These are phyloP conservation scores for Suillus ampliporus DNA, from an alignment of 768 basidiomycete species.

Conservation along the genomic window DNA sequence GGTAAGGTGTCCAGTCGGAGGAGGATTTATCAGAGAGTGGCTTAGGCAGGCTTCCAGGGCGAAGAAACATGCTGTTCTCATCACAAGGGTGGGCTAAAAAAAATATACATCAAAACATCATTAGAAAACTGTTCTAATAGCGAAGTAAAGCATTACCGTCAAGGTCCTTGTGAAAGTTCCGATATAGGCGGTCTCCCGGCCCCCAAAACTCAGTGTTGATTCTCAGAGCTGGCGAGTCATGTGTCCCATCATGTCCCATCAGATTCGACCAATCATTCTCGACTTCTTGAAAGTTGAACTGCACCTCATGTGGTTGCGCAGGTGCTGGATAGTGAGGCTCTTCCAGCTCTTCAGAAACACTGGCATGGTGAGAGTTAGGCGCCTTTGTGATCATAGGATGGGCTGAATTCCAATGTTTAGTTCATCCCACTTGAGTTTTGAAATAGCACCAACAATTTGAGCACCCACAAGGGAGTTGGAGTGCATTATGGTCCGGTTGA, in stretches of 20 bases:
- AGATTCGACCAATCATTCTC: no score
- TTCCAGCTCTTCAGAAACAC: no score
- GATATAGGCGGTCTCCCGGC: background rate
- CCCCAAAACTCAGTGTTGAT: slow-evolving; percentile 2
- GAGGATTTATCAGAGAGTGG: background rate
- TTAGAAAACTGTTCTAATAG: no score
- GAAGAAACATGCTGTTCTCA: slow-evolving; percentile 4
- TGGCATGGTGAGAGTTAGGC: no score
- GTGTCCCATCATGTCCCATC: background rate
- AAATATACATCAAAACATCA: background rate
- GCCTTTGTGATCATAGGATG: slow-evolving; percentile 3
- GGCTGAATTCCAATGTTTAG: slow-evolving; percentile 6
- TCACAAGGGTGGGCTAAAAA: slow-evolving; percentile 13
- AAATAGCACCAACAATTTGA: slow-evolving; percentile 5
- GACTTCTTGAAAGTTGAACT: no score
- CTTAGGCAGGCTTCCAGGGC: slow-evolving; percentile 4
- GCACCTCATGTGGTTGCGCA: no score
- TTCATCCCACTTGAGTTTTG: slow-evolving; percentile 7
- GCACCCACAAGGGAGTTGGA: background rate
- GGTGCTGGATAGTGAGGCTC: no score
- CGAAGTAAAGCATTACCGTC: no score
- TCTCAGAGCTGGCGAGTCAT: background rate
- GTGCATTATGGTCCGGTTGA: background rate
- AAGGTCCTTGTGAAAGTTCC: background rate
- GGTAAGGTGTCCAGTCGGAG: slow-evolving; percentile 19